Conservation (phyloP, 495 filamentous ascomycete species). For the Trypethelium eluteriae region DNA sequence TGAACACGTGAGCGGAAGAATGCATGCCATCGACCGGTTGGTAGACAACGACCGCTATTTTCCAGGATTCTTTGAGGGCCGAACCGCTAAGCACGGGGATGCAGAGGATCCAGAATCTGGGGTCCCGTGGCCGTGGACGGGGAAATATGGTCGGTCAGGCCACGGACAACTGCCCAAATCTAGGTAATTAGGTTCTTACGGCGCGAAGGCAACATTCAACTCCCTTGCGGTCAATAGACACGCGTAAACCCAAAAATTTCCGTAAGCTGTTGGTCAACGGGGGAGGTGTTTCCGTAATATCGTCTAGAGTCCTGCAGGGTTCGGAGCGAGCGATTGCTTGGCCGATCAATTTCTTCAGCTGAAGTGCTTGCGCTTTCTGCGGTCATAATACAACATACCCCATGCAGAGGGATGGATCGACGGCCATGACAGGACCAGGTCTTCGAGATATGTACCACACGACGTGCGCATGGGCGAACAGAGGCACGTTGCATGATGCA, state of each 20-base stretch:
- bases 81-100: conserved; percentile 13
- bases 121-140: conserved; percentile 8
- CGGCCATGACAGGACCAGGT: background rate
- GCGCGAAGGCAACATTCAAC: background rate
- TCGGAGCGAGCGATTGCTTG: background rate
- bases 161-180: background rate
- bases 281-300: background rate
- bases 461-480: background rate
- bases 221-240: background rate
- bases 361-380: background rate
- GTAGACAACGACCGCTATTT: background rate
- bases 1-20: background rate
- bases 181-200: conserved; percentile 2
- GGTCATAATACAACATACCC: background rate
- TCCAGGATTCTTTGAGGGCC: background rate
- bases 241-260: background rate
- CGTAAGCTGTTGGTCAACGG: background rate
- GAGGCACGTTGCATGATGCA: conserved; percentile 7
- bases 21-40: background rate
- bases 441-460: background rate
- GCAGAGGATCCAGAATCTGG: conserved; percentile 5
- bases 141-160: background rate
- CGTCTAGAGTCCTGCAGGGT: background rate
- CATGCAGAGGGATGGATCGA: background rate
- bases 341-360: background rate